These are phyloP conservation scores for Ustilago cynodontis DNA, from an alignment of 1,284 basidiomycete genomes.

Conservation along the genomic window DNA sequence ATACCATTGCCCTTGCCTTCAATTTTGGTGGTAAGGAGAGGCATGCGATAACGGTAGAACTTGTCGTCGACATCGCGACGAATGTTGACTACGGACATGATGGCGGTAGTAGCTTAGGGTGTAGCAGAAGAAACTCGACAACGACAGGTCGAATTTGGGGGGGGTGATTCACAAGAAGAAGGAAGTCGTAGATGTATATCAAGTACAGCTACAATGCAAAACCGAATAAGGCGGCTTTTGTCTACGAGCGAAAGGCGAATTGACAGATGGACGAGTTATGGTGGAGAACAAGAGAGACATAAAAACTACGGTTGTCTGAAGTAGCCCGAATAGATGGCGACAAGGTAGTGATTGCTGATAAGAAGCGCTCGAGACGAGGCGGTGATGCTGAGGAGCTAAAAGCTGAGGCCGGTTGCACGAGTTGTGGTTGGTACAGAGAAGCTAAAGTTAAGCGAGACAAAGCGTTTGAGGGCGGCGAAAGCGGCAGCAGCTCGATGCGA, in stretches of 20 bases:
- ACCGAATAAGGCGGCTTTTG: constrained; percentile 52
- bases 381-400: background rate
- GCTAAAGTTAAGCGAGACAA: background rate
- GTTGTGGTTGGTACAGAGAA: background rate
- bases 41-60: constrained; percentile 81
- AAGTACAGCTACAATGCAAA: constrained; percentile 49
- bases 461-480: constrained; percentile 13
- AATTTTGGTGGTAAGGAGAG: constrained; percentile 92
- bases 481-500: background rate
- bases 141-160: constrained; percentile 15
- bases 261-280: constrained; percentile 54
- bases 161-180: background rate
- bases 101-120: constrained; percentile 21
- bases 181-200: constrained; percentile 40
- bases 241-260: constrained; percentile 52
- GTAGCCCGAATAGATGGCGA: constrained; percentile 22
- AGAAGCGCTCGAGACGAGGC: background rate
- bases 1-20: constrained; percentile 99
- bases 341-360: background rate
- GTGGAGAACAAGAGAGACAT: constrained; percentile 53
- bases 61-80: constrained; percentile 94
- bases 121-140: constrained; percentile 9
- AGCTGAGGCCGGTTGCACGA: background rate
- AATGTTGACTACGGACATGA: constrained; percentile 86
- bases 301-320: constrained; percentile 40